Evolutionary conservation across 148 eudicot genomes (phyloP).

Genomic region (Chenopodium suecicum): DNA sequence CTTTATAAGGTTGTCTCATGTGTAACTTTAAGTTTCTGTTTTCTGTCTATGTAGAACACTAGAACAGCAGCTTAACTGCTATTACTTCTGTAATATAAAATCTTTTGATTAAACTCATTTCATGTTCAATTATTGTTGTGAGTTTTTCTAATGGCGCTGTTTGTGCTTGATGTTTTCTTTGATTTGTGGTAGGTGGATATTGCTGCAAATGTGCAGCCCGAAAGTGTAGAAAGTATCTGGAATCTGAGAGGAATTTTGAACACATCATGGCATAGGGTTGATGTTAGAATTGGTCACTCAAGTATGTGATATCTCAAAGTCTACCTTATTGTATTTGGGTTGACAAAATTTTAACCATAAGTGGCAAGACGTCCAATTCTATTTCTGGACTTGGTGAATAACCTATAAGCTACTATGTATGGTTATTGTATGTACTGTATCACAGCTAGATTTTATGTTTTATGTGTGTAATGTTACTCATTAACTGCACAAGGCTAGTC

Average conservation of each 20-base stretch:
- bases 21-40: neutral
- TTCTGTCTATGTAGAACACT: neutral
- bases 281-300: slow-evolving; percentile 69
- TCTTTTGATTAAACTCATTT: neutral
- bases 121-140: slow-evolving; percentile 2
- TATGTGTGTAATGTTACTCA: neutral
- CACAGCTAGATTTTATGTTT: neutral
- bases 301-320: slow-evolving; percentile 37
- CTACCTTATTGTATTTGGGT: neutral
- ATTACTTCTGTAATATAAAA: too few species aligned
- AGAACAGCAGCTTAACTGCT: neutral
- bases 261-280: slow-evolving; percentile 94
- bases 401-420: neutral
- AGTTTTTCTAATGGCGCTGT: neutral
- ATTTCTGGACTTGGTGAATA: neutral
- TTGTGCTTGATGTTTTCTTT: neutral
- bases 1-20: neutral
- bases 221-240: slow-evolving; percentile 75
- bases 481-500: neutral
- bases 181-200: slow-evolving; percentile 61
- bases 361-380: neutral
- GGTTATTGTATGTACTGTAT: neutral
- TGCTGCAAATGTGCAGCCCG: slow-evolving; percentile 88
- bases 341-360: neutral
- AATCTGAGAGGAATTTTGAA: slow-evolving; percentile 89